Conservation (phyloP, 164 flowering plant genomes). For the Annona squamosa region DNA sequence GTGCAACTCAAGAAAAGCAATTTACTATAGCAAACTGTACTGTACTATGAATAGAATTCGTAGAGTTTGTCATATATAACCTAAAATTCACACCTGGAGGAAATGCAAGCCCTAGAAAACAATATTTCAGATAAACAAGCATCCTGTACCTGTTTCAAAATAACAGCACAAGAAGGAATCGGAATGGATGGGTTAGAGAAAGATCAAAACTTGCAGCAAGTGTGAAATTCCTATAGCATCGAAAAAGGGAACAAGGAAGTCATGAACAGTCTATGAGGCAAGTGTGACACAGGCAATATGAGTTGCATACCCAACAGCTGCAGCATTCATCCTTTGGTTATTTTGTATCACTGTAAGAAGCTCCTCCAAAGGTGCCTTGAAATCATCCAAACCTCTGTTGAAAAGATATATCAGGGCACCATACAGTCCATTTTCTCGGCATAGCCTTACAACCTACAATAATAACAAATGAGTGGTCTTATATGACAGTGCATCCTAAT, state of each 20-base stretch:
- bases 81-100: constrained; percentile 68
- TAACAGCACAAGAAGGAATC: constrained; percentile 6
- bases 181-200: neutral
- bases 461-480: constrained; percentile 7
- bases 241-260: neutral
- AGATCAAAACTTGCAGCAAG: no score
- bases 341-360: constrained; percentile 54
- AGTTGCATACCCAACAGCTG: constrained; percentile 63
- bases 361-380: constrained; percentile 88
- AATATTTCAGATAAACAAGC: constrained; percentile 94
- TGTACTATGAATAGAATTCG: neutral
- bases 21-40: neutral
- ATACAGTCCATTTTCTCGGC: constrained; percentile 85
- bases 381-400: constrained; percentile 90
- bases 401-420: constrained; percentile 91
- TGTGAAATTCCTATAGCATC: neutral
- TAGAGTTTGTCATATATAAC: neutral
- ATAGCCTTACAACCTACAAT: constrained; percentile 76
- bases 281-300: neutral
- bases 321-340: constrained; percentile 47
- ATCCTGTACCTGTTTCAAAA: constrained; percentile 69
- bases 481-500: neutral
- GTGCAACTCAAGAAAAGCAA: neutral
- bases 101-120: constrained; percentile 93
- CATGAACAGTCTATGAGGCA: neutral